Evolutionary conservation across 345 rosid genomes (phyloP).

Genomic region (Citrus inodora): DNA sequence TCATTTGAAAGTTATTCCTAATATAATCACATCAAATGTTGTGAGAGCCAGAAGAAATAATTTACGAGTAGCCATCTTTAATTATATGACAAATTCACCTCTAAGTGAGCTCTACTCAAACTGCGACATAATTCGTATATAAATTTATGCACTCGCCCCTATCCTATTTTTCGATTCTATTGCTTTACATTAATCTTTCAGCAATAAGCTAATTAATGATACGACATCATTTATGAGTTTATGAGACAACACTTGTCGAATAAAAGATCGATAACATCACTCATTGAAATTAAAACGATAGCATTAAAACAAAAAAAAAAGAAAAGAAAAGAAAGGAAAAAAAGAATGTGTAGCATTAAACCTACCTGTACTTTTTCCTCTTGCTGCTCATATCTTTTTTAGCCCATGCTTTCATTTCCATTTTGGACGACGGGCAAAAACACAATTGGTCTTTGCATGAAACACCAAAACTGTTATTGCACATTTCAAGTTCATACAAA

Average conservation of each 20-base stretch:
- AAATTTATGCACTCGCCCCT: no score
- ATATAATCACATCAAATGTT: no score
- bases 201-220: no score
- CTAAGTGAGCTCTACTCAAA: not conserved
- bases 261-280: not conserved
- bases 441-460: no score
- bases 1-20: no score
- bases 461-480: not conserved
- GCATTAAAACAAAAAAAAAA: no score
- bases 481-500: not conserved
- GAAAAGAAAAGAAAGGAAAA: not conserved
- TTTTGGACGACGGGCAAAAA: not conserved
- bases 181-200: accelerated
- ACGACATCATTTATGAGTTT: no score
- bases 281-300: not conserved
- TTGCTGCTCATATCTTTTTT: not conserved
- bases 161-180: no score
- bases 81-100: not conserved
- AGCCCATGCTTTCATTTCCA: not conserved
- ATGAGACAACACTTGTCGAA: no score
- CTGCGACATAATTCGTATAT: accelerated
- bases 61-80: no score
- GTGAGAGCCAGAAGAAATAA: no score
- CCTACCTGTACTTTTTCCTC: not conserved
- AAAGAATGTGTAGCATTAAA: not conserved